Base-by-base conservation (phyloP, 495 filamentous ascomycete species). In the Tuber aestivum region DNA sequence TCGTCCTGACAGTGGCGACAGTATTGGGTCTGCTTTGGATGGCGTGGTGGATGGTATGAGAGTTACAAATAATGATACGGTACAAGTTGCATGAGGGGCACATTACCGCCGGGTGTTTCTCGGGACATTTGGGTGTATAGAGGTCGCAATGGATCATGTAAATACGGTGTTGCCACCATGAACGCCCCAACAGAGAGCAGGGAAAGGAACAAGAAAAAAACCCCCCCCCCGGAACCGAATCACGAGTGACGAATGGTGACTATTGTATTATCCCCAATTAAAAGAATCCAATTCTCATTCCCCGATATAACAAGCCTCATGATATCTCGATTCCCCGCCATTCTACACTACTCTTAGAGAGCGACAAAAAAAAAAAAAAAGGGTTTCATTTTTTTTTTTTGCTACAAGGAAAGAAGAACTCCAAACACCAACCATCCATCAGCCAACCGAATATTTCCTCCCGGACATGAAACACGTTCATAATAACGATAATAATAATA, bases 111-210 rank as follows among this genome's bases (percentile, higher is more conserved):
- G 20, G 56, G 20, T 27, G 32, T 65, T 35, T 8, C 56, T 35
- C 27, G 56, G 27, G 6, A 18, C 14, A 32, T 65, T 65, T 12
- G 32, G 32, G 16, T 65, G 27, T 35, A 65, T 65, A 35, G 27
- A 65, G 35, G 56, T 65, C 56, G 35, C 35, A 65, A 65, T 65
- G 56, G 27, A 65, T 65, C 56, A 65, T 65, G 56, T 65, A 65
- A 20, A 65, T 65, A 65, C 56, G 56, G 6, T 35, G 14, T 65
- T 35, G 5, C 18, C 14, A 14, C 32, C 56, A 32, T 6, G 56
- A 3, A 16, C 56, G 4, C 27, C 56, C 1, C 20, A 35, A 35
- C 20, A 18, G 56, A 12, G 16, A 20, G 12, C 14, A 65, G 1
- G 56, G 14, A 8, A 35, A 10, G n/a, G 0, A 35, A n/a, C 23